Base-by-base conservation (phyloP, 805 yeast genomes). In the Jamesozyma gamospora region DNA sequence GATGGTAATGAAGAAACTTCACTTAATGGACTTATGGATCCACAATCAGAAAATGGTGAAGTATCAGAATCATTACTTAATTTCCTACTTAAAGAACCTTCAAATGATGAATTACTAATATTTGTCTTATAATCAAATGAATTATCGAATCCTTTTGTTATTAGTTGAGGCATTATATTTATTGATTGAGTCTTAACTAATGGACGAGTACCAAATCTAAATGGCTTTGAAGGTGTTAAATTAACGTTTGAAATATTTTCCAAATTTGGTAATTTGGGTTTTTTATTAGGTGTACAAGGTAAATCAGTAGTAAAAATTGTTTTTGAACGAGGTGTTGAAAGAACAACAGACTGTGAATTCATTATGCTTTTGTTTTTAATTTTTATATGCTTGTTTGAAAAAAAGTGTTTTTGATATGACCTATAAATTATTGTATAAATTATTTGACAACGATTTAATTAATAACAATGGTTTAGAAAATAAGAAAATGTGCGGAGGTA, bases 21-120 rank as follows among this genome's bases (percentile, higher is more conserved):
- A 42, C 53, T 49, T 16, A 48, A 38, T 12, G 56, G 56, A 43
- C 56, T 52, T 9, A 48, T 44, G 4, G 48, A 40, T 13, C 47
- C 54, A 13, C 42, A 34, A 31, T 51, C 56, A 10, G 52, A 45
- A 14, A 35, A 26, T 28, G 47, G 44, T 16, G 41, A 40, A 24
- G 38, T 26, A 8, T 48, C 43, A 32, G 8, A 25, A 32, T 49
- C 51, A 10, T n/a, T 15, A 35, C 35, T 44, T 15, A 46, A 35
- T 26, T 40, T 42, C 1, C 27, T 27, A 25, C 46, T 34, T 18
- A 46, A 17, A 16, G 34, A 21, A 17, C 42, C 48, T 28, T 44
- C 44, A 27, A 35, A 37, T 21, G 24, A 21, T 21, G 8, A 21
- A 21, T 21, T 21, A 14, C 12, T 27, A 9, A 17, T 35, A 12